Conservation (phyloP, 768 basidiomycete genomes). For the Russula foetens region DNA sequence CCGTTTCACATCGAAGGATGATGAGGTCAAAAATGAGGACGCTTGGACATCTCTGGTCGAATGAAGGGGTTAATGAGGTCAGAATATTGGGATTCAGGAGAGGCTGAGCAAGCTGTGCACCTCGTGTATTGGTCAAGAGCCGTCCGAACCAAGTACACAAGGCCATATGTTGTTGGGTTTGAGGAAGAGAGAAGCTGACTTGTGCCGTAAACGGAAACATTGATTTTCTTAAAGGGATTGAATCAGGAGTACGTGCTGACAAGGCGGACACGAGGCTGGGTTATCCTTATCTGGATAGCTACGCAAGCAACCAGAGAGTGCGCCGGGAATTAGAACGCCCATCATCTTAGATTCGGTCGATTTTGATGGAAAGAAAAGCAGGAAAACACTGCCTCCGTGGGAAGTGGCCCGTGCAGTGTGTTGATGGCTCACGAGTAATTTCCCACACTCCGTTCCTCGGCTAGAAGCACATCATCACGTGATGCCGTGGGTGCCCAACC, state of each 20-base stretch:
- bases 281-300: too few species aligned
- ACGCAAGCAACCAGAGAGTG: too few species aligned
- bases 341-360: too few species aligned
- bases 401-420: too few species aligned
- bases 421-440: too few species aligned
- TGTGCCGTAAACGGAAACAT: conserved; percentile 9
- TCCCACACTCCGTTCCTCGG: too few species aligned
- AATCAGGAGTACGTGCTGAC: neutral
- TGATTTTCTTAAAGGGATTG: neutral
- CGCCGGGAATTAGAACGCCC: too few species aligned
- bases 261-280: neutral
- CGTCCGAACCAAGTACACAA: neutral
- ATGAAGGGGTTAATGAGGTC: neutral
- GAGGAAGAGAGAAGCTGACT: neutral
- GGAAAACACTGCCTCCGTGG: too few species aligned
- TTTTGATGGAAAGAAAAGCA: too few species aligned
- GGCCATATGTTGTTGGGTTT: too few species aligned
- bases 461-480: too few species aligned
- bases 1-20: neutral
- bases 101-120: neutral
- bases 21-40: neutral
- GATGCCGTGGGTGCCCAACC: too few species aligned
- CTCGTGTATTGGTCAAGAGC: neutral
- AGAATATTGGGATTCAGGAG: neutral
- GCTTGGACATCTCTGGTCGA: neutral